Conservation (phyloP, 768 basidiomycete species). For the Tulasnella sp. region DNA sequence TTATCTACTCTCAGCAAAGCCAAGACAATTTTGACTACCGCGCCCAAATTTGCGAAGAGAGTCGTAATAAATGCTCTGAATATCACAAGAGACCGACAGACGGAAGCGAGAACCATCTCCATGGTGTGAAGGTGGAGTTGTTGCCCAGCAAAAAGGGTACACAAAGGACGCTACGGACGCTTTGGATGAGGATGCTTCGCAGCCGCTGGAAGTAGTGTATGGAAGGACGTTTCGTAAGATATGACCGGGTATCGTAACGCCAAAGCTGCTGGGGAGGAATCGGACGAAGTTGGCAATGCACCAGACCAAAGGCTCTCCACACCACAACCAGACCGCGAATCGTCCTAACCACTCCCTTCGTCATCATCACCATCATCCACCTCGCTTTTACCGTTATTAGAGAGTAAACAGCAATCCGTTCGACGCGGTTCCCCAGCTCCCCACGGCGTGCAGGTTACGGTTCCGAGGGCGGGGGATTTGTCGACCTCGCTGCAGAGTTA, state of each 20-base stretch:
- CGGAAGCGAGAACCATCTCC: not conserved
- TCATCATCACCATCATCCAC: not conserved
- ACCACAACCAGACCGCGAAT: not conserved
- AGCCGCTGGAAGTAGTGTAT: constrained; percentile 3
- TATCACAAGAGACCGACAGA: not conserved
- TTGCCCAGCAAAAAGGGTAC: not conserved
- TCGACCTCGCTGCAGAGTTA: constrained; percentile 42
- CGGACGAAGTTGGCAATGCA: not conserved
- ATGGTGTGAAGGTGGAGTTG: not conserved
- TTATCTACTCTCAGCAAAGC: not conserved
- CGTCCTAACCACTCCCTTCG: not conserved
- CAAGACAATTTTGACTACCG: not conserved
- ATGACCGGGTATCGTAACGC: constrained; percentile 16
- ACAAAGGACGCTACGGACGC: not conserved
- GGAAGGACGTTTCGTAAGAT: constrained; percentile 17
- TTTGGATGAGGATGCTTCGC: not conserved
- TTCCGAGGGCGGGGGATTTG: not conserved
- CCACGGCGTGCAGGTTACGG: constrained; percentile 14
- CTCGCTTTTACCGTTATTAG: not conserved
- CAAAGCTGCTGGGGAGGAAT: not conserved
- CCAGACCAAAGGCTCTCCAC: too few species aligned
- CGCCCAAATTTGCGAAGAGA: not conserved
- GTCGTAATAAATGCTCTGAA: not conserved
- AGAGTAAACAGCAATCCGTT: not conserved
- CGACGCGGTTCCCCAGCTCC: constrained; percentile 16